Evolutionary conservation across 2,329 filamentous ascomycete species (phyloP).

Genomic region (Hypoxylon sp.): DNA sequence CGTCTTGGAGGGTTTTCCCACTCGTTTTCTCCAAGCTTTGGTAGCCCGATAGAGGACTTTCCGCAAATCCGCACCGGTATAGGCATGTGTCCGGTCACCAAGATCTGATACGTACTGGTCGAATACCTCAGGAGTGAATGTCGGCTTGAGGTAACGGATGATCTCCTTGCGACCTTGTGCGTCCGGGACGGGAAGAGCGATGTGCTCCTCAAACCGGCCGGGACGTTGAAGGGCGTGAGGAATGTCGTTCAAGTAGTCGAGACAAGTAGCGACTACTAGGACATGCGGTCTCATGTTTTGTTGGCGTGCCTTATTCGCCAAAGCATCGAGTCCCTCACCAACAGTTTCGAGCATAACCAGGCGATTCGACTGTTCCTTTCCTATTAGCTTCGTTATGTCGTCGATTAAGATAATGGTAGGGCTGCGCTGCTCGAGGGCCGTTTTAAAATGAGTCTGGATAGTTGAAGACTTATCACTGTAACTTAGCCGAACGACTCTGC

Average conservation of each 20-base stretch:
- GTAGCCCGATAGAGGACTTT: conserved; percentile 70
- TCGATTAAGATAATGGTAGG: conserved; percentile 87
- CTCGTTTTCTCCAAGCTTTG: conserved; percentile 45
- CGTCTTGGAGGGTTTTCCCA: conserved; percentile 31
- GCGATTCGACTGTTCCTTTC: conserved; percentile 68
- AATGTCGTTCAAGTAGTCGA: conserved; percentile 78
- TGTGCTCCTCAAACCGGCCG: conserved; percentile 74
- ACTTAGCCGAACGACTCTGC: conserved; percentile 73
- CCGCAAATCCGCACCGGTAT: conserved; percentile 82
- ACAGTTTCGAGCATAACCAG: conserved; percentile 64
- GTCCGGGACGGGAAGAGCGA: conserved; percentile 84
- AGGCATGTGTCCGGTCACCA: conserved; percentile 85
- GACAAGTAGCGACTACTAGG: conserved; percentile 79
- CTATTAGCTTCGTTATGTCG: conserved; percentile 77
- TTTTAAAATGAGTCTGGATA: conserved; percentile 76
- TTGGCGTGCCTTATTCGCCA: conserved; percentile 58
- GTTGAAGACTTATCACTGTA: conserved; percentile 68
- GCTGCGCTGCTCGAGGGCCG: conserved; percentile 72
- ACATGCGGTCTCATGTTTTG: conserved; percentile 66
- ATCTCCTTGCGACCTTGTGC: conserved; percentile 79
- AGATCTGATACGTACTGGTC: conserved; percentile 70
- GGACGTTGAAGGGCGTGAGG: conserved; percentile 75
- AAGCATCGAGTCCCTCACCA: conserved; percentile 67
- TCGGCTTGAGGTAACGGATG: conserved; percentile 69
- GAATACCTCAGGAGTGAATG: conserved; percentile 61